phyloP scores from a whole-genome alignment of 2,329 filamentous ascomycete genomes.

The Talaromyces funiculosus region DNA sequence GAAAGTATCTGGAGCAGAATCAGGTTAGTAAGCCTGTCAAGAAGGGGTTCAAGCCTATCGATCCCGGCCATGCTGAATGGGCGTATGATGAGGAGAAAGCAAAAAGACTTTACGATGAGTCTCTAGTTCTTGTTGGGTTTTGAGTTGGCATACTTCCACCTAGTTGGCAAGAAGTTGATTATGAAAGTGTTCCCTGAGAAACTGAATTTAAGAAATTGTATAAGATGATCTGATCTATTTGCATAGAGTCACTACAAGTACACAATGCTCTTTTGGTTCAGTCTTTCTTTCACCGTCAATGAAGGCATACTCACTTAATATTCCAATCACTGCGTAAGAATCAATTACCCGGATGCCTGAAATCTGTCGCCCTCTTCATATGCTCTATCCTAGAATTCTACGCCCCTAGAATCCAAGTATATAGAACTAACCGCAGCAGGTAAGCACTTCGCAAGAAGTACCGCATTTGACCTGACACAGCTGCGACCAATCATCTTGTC shows the following conservation, averaged over 20 bases:
- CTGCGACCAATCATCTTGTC: not conserved
- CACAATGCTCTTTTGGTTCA: not conserved
- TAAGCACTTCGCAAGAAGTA: conserved; percentile 3
- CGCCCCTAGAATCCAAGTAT: not conserved
- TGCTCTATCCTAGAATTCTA: too few species aligned
- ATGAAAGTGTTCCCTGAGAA: too few species aligned
- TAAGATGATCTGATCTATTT: too few species aligned
- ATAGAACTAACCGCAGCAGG: conserved; percentile 2
- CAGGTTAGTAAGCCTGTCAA: conserved; percentile 11
- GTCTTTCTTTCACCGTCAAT: too few species aligned
- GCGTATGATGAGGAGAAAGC: conserved; percentile 14
- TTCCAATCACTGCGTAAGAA: too few species aligned
- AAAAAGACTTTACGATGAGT: conserved; percentile 15
- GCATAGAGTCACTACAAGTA: not conserved
- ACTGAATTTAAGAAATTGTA: too few species aligned
- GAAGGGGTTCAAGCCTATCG: not conserved
- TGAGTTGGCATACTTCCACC: not conserved
- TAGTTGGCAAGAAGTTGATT: not conserved
- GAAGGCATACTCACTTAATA: too few species aligned
- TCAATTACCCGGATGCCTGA: not conserved
- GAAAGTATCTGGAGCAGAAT: conserved; percentile 25
- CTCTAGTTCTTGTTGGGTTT: not conserved
- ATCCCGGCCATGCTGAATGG: conserved; percentile 16
- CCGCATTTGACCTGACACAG: conserved; percentile 7
- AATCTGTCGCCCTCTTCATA: too few species aligned